Conservation (phyloP, 768 basidiomycete genomes). For the Suillus subluteus region DNA sequence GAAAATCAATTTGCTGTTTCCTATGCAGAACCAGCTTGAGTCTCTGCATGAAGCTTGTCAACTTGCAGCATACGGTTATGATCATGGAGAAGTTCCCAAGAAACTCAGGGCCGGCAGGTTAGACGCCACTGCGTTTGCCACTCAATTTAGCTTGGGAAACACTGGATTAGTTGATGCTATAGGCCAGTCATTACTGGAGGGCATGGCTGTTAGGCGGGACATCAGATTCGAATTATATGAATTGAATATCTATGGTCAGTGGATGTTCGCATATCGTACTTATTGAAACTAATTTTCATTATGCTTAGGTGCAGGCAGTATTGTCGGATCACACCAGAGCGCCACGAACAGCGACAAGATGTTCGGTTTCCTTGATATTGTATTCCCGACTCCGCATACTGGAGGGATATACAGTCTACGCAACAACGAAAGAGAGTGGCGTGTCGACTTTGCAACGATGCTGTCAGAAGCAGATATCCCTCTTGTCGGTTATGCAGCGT, state of each 20-base stretch:
- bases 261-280: not conserved
- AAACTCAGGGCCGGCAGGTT: constrained; percentile 50
- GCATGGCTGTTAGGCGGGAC: constrained; percentile 18
- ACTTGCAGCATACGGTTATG: constrained; percentile 43
- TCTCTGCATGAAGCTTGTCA: constrained; percentile 40
- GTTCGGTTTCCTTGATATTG: constrained; percentile 56
- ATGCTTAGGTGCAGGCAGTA: constrained; percentile 41
- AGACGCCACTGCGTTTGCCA: constrained; percentile 39
- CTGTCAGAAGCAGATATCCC: constrained; percentile 17
- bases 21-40: constrained; percentile 13
- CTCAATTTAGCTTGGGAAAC: constrained; percentile 33
- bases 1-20: constrained; percentile 3
- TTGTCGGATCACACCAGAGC: constrained; percentile 56
- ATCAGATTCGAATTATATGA: constrained; percentile 46
- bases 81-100: constrained; percentile 41
- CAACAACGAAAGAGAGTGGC: constrained; percentile 37
- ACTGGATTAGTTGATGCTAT: constrained; percentile 34
- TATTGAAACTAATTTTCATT: not conserved
- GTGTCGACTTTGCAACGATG: constrained; percentile 40
- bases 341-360: constrained; percentile 47
- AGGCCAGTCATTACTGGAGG: constrained; percentile 24
- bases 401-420: constrained; percentile 48
- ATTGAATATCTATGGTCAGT: constrained; percentile 48
- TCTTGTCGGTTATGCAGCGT: constrained; percentile 42
- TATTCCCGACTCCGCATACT: constrained; percentile 50